Conservation (phyloP, 148 eudicot species). For the Chenopodium quinoa region DNA sequence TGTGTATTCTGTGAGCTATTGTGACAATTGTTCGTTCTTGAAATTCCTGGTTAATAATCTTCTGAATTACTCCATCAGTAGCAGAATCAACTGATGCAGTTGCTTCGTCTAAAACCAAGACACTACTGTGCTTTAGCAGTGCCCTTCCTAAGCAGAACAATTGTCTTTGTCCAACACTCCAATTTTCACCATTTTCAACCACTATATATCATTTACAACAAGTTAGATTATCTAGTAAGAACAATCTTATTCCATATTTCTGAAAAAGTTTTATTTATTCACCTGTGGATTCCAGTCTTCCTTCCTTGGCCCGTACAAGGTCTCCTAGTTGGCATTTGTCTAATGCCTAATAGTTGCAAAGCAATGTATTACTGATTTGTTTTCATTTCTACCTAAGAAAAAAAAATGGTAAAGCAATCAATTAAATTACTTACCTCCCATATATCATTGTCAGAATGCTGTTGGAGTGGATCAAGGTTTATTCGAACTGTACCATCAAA, state of each 20-base stretch:
- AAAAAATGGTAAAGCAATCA: neutral
- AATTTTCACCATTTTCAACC: constrained; percentile 94
- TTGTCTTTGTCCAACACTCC: constrained; percentile 99
- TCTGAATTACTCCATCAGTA: constrained; percentile 83
- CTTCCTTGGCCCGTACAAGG: constrained; percentile 68
- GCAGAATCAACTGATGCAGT: constrained; percentile 98
- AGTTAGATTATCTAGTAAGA: constrained; percentile 16
- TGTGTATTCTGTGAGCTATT: constrained; percentile 98
- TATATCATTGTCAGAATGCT: constrained; percentile 63
- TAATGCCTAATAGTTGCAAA: constrained; percentile 51
- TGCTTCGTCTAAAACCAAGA: constrained; percentile 90
- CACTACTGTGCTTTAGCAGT: constrained; percentile 71
- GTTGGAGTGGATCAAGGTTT: constrained; percentile 84
- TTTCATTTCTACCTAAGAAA: neutral
- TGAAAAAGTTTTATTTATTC: neutral
- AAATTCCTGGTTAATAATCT: constrained; percentile 75
- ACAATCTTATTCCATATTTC: neutral
- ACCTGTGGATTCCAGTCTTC: constrained; percentile 76
- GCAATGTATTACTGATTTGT: neutral
- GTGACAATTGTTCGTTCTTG: constrained; percentile 80
- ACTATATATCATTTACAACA: constrained; percentile 37
- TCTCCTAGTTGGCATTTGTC: constrained; percentile 92
- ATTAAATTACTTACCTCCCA: constrained; percentile 63
- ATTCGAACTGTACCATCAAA: constrained; percentile 93
- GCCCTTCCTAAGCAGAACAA: constrained; percentile 93